Evolutionary conservation across 2,329 filamentous ascomycete species (phyloP).

Genomic region (Canariomyces notabilis): DNA sequence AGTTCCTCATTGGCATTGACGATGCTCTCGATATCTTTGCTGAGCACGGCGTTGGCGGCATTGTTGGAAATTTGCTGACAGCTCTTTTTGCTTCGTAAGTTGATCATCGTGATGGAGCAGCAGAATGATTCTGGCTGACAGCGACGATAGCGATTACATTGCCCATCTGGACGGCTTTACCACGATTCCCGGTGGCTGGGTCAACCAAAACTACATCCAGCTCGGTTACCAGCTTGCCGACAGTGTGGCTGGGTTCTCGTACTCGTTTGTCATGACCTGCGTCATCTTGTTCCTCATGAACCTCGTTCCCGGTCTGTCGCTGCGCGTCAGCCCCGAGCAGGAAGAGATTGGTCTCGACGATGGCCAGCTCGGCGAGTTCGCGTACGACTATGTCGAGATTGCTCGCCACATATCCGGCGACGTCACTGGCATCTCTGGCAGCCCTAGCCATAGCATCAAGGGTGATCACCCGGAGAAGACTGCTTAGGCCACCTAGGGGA

Average conservation of each 20-base stretch:
- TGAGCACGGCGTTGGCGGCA: constrained; percentile 80
- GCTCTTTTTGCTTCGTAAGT: constrained; percentile 68
- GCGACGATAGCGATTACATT: constrained; percentile 55
- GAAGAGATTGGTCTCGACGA: constrained; percentile 69
- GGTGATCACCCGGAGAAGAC: constrained; percentile 15
- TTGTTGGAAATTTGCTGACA: constrained; percentile 73
- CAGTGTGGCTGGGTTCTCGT: constrained; percentile 58
- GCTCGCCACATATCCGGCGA: constrained; percentile 34
- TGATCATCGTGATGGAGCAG: background rate
- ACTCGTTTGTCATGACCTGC: constrained; percentile 63
- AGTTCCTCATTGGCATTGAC: constrained; percentile 68
- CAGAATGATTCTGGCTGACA: constrained; percentile 11
- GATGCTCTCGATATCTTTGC: constrained; percentile 89
- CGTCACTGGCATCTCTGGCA: constrained; percentile 15
- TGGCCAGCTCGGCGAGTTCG: constrained; percentile 74
- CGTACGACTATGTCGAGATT: constrained; percentile 76
- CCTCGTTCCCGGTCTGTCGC: constrained; percentile 63
- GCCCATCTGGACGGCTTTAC: constrained; percentile 66
- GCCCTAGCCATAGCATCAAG: constrained; percentile 23
- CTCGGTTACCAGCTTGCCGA: constrained; percentile 68
- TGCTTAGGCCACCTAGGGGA: constrained; percentile 6
- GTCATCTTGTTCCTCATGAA: constrained; percentile 67
- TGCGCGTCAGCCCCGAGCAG: constrained; percentile 61
- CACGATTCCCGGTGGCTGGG: constrained; percentile 58
- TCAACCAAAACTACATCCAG: constrained; percentile 66